A percentile compares a stretch with the other conserved stretches of the same genome.
Conservation (phyloP, 345 rosid species). For the Arabis alpina region DNA sequence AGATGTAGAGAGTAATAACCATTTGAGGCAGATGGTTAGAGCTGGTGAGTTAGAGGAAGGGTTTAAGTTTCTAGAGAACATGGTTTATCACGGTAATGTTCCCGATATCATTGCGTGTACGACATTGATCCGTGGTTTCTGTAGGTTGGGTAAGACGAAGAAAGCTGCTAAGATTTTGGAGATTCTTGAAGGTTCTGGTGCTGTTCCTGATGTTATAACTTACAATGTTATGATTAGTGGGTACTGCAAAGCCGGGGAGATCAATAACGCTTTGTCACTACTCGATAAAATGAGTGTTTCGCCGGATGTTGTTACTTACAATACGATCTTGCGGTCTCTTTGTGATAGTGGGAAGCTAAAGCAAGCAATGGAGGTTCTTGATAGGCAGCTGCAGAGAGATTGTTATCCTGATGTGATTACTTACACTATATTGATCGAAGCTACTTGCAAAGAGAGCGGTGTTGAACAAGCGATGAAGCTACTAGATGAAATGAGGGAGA, state of each 20-base stretch:
- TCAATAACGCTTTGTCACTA: slow-evolving; percentile 63
- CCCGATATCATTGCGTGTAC: slow-evolving; percentile 79
- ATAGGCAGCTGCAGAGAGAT: slow-evolving; percentile 59
- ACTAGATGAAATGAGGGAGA: slow-evolving; percentile 78
- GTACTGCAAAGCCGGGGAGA: slow-evolving; percentile 82
- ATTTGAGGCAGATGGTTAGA: slow-evolving; percentile 62
- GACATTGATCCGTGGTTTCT: slow-evolving; percentile 77
- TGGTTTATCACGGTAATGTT: slow-evolving; percentile 74
- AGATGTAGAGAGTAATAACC: slow-evolving; percentile 66
- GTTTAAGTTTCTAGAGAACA: slow-evolving; percentile 70
- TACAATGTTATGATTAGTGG: slow-evolving; percentile 84
- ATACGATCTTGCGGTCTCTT: slow-evolving; percentile 74
- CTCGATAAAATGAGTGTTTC: slow-evolving; percentile 78
- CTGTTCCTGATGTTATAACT: slow-evolving; percentile 75
- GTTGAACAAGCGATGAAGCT: slow-evolving; percentile 90
- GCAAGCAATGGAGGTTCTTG: slow-evolving; percentile 80
- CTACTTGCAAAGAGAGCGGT: slow-evolving; percentile 80
- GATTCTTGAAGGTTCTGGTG: slow-evolving; percentile 75
- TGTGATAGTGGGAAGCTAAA: slow-evolving; percentile 76
- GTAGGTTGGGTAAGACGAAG: slow-evolving; percentile 67
- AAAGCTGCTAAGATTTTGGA: slow-evolving; percentile 78
- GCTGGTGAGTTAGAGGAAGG: slow-evolving; percentile 69
- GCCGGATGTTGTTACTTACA: slow-evolving; percentile 84
- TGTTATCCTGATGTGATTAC: slow-evolving; percentile 81
- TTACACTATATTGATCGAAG: slow-evolving; percentile 83